A percentile compares a stretch with the other conserved stretches of the same genome.
phyloP scores from a whole-genome alignment of 2,329 filamentous ascomycete species.

The Huntiella decipiens region DNA sequence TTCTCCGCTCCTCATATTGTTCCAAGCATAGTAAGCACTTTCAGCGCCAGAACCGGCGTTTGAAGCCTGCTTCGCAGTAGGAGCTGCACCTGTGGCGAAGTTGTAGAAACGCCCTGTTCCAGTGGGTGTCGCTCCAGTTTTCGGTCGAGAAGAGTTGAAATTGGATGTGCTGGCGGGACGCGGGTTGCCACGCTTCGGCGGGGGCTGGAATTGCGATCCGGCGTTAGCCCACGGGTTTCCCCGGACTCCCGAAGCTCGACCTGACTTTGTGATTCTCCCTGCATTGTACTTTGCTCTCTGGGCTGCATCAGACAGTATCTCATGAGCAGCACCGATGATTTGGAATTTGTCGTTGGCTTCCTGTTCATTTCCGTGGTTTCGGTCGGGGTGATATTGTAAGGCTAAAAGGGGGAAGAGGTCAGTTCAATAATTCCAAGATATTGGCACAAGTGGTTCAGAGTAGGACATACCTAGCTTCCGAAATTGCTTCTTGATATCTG shows the following conservation, averaged over 20 bases:
- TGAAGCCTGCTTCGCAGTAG: constrained; percentile 23
- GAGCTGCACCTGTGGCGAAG: constrained; percentile 23
- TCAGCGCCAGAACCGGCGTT: constrained; percentile 21
- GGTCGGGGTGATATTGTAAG: constrained; percentile 72
- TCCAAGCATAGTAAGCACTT: constrained; percentile 24
- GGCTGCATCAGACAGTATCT: constrained; percentile 40
- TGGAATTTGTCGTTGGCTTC: constrained; percentile 72
- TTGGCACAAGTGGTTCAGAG: background rate
- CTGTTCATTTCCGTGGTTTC: constrained; percentile 64
- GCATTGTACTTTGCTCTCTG: constrained; percentile 35
- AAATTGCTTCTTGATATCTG: constrained; percentile 74
- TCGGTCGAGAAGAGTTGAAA: background rate
- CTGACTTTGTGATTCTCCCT: constrained; percentile 14
- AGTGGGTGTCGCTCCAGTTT: constrained; percentile 11
- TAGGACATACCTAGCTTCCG: constrained; percentile 49
- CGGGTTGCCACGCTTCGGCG: constrained; percentile 23
- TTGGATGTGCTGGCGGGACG: constrained; percentile 1
- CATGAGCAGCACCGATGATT: constrained; percentile 68
- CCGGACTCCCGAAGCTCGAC: constrained; percentile 32
- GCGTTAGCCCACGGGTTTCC: constrained; percentile 39
- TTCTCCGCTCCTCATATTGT: constrained; percentile 21
- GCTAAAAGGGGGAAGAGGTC: constrained; percentile 28
- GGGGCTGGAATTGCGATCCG: constrained; percentile 29
- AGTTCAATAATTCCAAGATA: background rate
- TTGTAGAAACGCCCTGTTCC: constrained; percentile 16